Base-by-base conservation (phyloP, 2,329 filamentous ascomycete species). In the Xylaria polymorpha region DNA sequence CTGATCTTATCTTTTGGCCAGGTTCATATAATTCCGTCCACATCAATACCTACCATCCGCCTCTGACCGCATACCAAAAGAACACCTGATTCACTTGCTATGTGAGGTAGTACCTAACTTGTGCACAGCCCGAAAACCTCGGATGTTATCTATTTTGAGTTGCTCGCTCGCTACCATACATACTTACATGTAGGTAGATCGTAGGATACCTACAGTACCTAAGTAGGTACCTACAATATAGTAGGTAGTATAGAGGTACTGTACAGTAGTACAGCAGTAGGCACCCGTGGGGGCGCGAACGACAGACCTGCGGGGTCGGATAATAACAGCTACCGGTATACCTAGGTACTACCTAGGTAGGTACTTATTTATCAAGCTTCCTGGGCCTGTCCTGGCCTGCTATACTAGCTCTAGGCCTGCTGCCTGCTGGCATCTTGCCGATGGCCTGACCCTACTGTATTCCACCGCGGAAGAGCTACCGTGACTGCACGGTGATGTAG, bases 291-390 rank as follows among this genome's bases (percentile, higher is more conserved):
- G 64, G 65, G 25, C 20, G 29, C 32, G 46, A 63, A 59, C 20
- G 57, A 53, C 58, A 53, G 66, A 25, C 48, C 48, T 61, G 66
- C 56, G 62, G 66, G 56, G 66, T 57, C 62, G 43, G 44, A 32
- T 22, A 61, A 32, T n/a, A 51, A 32, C 48, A 29, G 10, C 20
- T 10, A n/a, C n/a, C n/a, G n/a, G n/a, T n/a, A n/a, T n/a, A n/a
- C n/a, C n/a, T n/a, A n/a, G n/a, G n/a, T n/a, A n/a, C n/a, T n/a
- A n/a, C n/a, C n/a, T n/a, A n/a, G n/a, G n/a, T n/a, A n/a, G n/a
- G n/a, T n/a, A n/a, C n/a, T n/a, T n/a, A n/a, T n/a, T n/a, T n/a
- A n/a, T 48, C 20, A 48, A 48, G 46, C 46, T 48, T 48, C 22
- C 46, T 48, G 12, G 46, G 12, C 20, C 46, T 22, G 46, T 37